A percentile compares a stretch with the other conserved stretches of the same genome.
Conservation (phyloP, 139 green algal species). For the Coelastrella sp. region DNA sequence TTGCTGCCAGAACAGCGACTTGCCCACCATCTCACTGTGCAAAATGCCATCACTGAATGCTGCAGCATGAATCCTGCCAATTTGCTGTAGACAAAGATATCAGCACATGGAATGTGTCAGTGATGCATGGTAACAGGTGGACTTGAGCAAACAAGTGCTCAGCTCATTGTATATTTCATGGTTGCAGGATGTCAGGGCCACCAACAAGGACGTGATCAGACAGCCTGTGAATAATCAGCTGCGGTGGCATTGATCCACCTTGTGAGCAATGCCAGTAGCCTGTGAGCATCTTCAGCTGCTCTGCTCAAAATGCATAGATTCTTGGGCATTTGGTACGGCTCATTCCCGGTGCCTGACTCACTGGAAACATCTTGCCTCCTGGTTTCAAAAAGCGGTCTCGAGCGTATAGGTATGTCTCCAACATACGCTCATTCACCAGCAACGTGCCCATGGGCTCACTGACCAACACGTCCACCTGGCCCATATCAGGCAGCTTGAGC, state of each 20-base stretch:
- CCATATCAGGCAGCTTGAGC: conserved; percentile 60
- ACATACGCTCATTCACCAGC: conserved; percentile 98
- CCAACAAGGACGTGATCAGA: too few species aligned
- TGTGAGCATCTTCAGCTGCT: background rate
- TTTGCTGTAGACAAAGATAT: conserved; percentile 49
- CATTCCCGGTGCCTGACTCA: conserved; percentile 30
- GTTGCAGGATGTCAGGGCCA: too few species aligned
- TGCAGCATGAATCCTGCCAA: conserved; percentile 87
- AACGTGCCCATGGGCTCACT: conserved; percentile 93
- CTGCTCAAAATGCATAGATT: too few species aligned
- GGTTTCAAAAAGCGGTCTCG: conserved; percentile 92
- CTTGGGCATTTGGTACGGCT: background rate
- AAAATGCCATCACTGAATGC: conserved; percentile 89
- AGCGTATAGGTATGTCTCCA: conserved; percentile 95
- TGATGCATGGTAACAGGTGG: too few species aligned
- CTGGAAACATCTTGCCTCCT: conserved; percentile 94
- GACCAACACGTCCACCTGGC: conserved; percentile 87
- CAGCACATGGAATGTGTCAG: background rate
- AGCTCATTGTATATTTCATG: background rate
- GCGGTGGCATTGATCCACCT: background rate
- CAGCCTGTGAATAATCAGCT: background rate
- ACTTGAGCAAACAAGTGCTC: background rate
- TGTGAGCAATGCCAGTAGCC: background rate
- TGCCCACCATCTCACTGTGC: conserved; percentile 77
- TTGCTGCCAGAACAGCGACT: conserved; percentile 86